Evolutionary conservation across 345 rosid genomes (phyloP).

Genomic region (Eucalyptus tenuipes): DNA sequence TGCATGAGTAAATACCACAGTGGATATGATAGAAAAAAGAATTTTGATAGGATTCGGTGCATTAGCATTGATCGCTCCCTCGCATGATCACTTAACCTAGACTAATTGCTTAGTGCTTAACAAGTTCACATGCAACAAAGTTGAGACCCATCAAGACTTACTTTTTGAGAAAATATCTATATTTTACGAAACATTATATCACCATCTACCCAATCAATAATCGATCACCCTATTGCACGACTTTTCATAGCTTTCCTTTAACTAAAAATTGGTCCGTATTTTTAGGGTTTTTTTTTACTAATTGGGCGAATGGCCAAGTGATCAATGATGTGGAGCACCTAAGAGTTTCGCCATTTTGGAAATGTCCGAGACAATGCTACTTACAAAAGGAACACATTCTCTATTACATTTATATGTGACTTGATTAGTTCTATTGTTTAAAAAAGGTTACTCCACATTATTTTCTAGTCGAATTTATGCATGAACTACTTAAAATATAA

Average conservation of each 20-base stretch:
- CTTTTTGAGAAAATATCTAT: not conserved
- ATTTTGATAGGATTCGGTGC: not conserved
- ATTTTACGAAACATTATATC: not conserved
- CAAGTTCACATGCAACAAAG: not conserved
- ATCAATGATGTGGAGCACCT: not conserved
- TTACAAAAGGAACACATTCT: not conserved
- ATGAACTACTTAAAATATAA: not conserved
- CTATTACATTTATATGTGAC: not conserved
- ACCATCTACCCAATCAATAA: not conserved
- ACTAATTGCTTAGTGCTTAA: not conserved
- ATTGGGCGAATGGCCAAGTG: not conserved
- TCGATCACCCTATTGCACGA: not conserved
- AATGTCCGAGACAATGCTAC: not conserved
- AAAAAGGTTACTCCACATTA: not conserved
- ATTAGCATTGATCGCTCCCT: not conserved
- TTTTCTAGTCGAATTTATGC: not conserved
- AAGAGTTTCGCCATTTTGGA: not conserved
- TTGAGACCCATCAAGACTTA: not conserved
- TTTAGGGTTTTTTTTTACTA: not conserved
- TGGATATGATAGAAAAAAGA: not conserved
- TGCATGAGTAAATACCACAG: not conserved
- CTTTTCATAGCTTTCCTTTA: not conserved
- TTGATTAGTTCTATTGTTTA: not conserved
- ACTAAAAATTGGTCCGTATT: not conserved
- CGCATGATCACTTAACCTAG: not conserved